These are phyloP conservation scores for Rhizomucor pusillus DNA, from an alignment of 371 early-diverging fungal genomes.

Conservation along the genomic window DNA sequence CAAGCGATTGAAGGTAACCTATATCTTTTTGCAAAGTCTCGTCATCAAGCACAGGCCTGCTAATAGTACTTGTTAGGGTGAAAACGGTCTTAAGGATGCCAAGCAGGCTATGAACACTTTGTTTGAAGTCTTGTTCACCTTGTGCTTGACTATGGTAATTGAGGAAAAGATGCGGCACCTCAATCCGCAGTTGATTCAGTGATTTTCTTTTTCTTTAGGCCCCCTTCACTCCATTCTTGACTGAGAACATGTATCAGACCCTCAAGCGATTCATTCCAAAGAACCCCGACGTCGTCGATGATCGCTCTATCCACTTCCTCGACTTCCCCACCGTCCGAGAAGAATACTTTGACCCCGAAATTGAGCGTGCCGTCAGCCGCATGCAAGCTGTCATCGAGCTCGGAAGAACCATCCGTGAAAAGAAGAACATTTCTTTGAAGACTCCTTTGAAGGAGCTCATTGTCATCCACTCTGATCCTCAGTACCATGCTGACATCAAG, in stretches of 20 bases:
- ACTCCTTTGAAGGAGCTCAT: constrained; percentile 95
- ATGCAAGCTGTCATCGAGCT: constrained; percentile 98
- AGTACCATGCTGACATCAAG: constrained; percentile 86
- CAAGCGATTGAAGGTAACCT: constrained; percentile 85
- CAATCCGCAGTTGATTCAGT: not conserved
- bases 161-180: not conserved
- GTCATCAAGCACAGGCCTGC: not conserved
- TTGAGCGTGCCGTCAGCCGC: constrained; percentile 91
- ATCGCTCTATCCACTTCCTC: constrained; percentile 90
- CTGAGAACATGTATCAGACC: constrained; percentile 98
- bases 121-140: constrained; percentile 90
- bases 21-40: not conserved
- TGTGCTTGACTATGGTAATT: constrained; percentile 86
- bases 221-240: constrained; percentile 99
- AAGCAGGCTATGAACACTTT: constrained; percentile 87
- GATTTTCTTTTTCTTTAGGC: constrained; percentile 48
- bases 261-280: constrained; percentile 75
- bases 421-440: constrained; percentile 93
- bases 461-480: constrained; percentile 85
- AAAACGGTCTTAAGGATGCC: constrained; percentile 86
- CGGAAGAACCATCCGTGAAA: constrained; percentile 95
- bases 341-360: constrained; percentile 94
- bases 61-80: constrained; percentile 49
- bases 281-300: constrained; percentile 62
- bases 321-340: constrained; percentile 89